Conservation (phyloP, 331 rosid genomes). For the Stylosanthes scabra region DNA sequence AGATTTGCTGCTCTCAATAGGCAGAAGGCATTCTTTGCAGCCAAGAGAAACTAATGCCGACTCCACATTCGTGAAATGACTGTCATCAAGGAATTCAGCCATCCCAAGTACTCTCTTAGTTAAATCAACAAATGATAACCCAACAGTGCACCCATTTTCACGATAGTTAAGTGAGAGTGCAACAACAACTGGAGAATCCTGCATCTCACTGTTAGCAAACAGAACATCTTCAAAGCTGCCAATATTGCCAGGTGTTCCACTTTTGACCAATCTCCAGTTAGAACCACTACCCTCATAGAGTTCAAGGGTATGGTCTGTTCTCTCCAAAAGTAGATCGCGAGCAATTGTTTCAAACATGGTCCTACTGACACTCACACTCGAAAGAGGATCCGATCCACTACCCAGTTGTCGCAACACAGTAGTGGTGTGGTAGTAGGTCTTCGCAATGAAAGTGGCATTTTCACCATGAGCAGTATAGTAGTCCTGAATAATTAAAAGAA, state of each 20-base stretch:
- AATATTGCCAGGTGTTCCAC: conserved; percentile 96
- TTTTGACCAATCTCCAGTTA: conserved; percentile 81
- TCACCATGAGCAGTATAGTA: conserved; percentile 96
- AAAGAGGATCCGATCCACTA: conserved; percentile 69
- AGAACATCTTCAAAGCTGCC: conserved; percentile 89
- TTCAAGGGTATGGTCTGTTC: conserved; percentile 93
- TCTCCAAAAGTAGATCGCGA: conserved; percentile 88
- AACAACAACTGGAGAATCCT: conserved; percentile 87
- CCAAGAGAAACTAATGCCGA: conserved; percentile 95
- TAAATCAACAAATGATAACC: conserved; percentile 83
- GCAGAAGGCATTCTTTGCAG: conserved; percentile 93
- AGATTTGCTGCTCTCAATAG: conserved; percentile 68
- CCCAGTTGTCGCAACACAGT: conserved; percentile 87
- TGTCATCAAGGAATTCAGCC: conserved; percentile 92
- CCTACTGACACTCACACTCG: conserved; percentile 84
- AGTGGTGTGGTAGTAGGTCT: conserved; percentile 89
- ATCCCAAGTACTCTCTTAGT: conserved; percentile 88
- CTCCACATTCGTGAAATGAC: conserved; percentile 90
- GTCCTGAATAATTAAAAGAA: conserved; percentile 59
- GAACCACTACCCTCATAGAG: conserved; percentile 95
- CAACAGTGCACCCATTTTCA: conserved; percentile 83
- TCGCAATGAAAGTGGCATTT: conserved; percentile 88
- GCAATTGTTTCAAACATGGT: conserved; percentile 89
- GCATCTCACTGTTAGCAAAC: conserved; percentile 98
- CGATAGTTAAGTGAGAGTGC: conserved; percentile 70